These are phyloP conservation scores for Furcasterigmium furcatum DNA, from an alignment of 2,329 filamentous ascomycete species.

Conservation along the genomic window DNA sequence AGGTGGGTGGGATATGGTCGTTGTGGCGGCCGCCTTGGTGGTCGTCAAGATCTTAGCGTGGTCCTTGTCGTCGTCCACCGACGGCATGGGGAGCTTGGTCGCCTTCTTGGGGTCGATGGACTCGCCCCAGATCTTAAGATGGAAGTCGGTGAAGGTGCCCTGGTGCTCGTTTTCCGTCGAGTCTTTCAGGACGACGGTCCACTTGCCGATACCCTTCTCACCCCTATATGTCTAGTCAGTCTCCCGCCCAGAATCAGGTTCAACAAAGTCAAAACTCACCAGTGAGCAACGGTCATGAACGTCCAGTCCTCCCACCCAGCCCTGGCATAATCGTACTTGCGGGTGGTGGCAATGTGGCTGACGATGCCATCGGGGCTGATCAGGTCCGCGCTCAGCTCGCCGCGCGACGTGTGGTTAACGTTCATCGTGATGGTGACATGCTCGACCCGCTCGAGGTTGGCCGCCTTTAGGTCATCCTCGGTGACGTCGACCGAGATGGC, in stretches of 20 bases:
- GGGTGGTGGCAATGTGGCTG: slow-evolving; percentile 77
- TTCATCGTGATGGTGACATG: slow-evolving; percentile 99
- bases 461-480: slow-evolving; percentile 70
- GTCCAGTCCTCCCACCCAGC: slow-evolving; percentile 92
- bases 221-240: slow-evolving; percentile 54
- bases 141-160: slow-evolving; percentile 87
- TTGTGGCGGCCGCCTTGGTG: slow-evolving; percentile 55
- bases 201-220: slow-evolving; percentile 80
- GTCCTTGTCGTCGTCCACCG: slow-evolving; percentile 78
- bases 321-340: slow-evolving; percentile 62
- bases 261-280: slow-evolving; percentile 55
- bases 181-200: slow-evolving; percentile 90
- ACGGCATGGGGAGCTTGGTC: slow-evolving; percentile 74
- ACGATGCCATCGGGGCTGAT: slow-evolving; percentile 78
- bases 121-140: slow-evolving; percentile 92
- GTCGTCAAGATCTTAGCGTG: slow-evolving; percentile 64
- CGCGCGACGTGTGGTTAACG: slow-evolving; percentile 78
- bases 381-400: slow-evolving; percentile 89
- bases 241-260: not conserved
- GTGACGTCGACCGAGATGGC: slow-evolving; percentile 81
- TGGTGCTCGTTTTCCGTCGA: slow-evolving; percentile 70
- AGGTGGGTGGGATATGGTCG: slow-evolving; percentile 48
- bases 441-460: slow-evolving; percentile 84
- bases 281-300: slow-evolving; percentile 97
- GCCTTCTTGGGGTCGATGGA: slow-evolving; percentile 73